Evolutionary conservation across 1,284 basidiomycete species (phyloP), one percentile per base, ranked within the genome.

Genomic region (Cryptococcus floricola): DNA sequence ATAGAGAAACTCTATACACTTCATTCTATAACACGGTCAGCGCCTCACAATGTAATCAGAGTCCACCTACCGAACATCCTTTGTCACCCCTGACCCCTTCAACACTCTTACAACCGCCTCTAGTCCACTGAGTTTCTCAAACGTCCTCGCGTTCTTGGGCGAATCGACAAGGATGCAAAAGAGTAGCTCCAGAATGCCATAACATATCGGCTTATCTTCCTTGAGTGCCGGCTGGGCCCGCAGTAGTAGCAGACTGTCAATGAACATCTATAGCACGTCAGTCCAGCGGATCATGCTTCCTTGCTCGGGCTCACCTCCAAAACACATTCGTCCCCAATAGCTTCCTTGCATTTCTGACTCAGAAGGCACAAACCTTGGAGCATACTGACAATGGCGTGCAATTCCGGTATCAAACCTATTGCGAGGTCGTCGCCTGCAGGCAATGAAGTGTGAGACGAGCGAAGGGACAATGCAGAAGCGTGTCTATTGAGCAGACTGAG

Each of bases 1-100:
- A 73, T 93, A 93, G 5, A 95, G 77, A 66, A 94, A 91, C 70
- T 94, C 91, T 25, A 94, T 81, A 62, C 89, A 92, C 78, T 94
- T 93, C 87, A 94, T 93, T 65, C 91, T 93, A 59, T 25, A 2
- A 19, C 28, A 7, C 5, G 38, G 16, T 42, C 16, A 38, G 45
- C 9, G 13, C 44, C 31, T 5, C 14, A 19, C 44, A 39, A 25
- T 28, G 25, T 23, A 19, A 13, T 18, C 2, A 23, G 37, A 28
- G 28, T 16, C 10, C 1, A 78, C 85, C 58, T 59, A 92, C 91
- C 88, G 80, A 54, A 92, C 87, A 78, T 89, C 87, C 55, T 88
- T 84, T 16, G 87, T 85, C 6, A 89, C 89, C 5, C 84, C 85
- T 2, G 87, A 84, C 39, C 89, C 82, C 69, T 93, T 93, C 37